Evolutionary conservation across 805 yeast genomes (phyloP), one percentile per base, ranked within the genome.

Genomic region (Metschnikowia arizonensis): DNA sequence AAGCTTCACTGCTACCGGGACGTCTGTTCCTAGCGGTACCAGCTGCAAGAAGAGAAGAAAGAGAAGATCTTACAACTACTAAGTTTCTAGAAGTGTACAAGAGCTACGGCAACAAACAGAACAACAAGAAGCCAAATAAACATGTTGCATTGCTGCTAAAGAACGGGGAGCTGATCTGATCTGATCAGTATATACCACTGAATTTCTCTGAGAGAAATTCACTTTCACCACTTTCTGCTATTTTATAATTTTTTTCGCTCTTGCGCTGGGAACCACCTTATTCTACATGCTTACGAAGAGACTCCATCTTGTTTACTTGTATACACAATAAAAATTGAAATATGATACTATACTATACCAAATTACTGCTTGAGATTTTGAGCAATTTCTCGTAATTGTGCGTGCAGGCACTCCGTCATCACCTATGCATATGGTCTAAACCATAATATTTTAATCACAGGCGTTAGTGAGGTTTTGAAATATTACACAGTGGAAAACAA

Each of bases 31-130:
- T 18, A 46, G 59, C 24, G 55, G 53, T 6, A 40, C 50, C 19
- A 40, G 42, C 26, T 54, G 58, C 33, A 50, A 50, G 49, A 58
- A 54, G 50, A 58, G 58, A 54, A 57, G 60, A 53, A 58, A 53
- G 55, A 58, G 61, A 55, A 58, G 62, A 58, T 49, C 59, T 15
- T 58, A 58, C 59, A 55, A 57, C 46, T 52, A 52, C 42, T 52
- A 43, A 42, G 36, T 10, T 28, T 12, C 9, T 26, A 17, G 6
- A 36, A 31, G 19, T 4, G 11, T 23, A 36, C 14, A 17, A 26
- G 32, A 26, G 23, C 31, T 12, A 37, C 35, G 24, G 23, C 25
- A 9, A 12, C 9, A 14, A 12, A 37, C 40, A 14, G 21, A 24
- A 24, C 14, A 36, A 18, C 5, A 18, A 18, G 28, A n/a, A 34